Base-by-base conservation (phyloP, 495 filamentous ascomycete genomes). In the Thozetella sp. region DNA sequence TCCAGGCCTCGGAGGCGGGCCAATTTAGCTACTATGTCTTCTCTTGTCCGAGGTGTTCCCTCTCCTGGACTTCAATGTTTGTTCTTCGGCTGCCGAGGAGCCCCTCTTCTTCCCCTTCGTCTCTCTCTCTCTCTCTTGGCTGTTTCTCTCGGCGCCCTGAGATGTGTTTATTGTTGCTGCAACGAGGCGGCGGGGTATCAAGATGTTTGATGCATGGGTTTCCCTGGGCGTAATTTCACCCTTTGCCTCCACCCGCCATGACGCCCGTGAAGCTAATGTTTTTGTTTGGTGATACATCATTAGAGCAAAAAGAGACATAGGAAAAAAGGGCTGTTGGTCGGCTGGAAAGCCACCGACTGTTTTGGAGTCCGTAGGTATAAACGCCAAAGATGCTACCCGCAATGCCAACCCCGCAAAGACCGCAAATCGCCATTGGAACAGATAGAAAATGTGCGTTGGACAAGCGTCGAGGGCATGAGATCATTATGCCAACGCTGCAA, bases 261-360 rank as follows among this genome's bases (percentile, higher is more conserved):
- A 48, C 43, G 43, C 43, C 43, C 43, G n/a, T 10, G 30, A 20
- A 13, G 43, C 11, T 15, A 48, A n/a, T 15, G 10, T 10, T 65
- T 61, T 66, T 66, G 68, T 70, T 62, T 68, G 65, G 53, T 66
- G 61, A 60, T 71, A 63, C 60, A 66, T 45, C 46, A 56, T 53
- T 25, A 43, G 25, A 55, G 67, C 63, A 68, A 70, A 68, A n/a
- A n/a, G n/a, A 51, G 58, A 65, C 62, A 65, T 20, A 59, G 60
- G 58, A 63, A 40, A 54, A 54, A 62, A 58, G 59, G 55, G 51
- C 54, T 48, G 9, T 10, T 48, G 20, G 43, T 48, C 11, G n/a
- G 4, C 43, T 48, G 11, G 9, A 4, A 48, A 48, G 43, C 20
- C 10, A 48, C 4, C 11, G 9, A 48, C n/a, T 20, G n/a, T 13